Evolutionary conservation across 768 basidiomycete genomes (phyloP), one percentile per base, ranked within the genome.

Genomic region (Tylopilus cervinicoccineus): DNA sequence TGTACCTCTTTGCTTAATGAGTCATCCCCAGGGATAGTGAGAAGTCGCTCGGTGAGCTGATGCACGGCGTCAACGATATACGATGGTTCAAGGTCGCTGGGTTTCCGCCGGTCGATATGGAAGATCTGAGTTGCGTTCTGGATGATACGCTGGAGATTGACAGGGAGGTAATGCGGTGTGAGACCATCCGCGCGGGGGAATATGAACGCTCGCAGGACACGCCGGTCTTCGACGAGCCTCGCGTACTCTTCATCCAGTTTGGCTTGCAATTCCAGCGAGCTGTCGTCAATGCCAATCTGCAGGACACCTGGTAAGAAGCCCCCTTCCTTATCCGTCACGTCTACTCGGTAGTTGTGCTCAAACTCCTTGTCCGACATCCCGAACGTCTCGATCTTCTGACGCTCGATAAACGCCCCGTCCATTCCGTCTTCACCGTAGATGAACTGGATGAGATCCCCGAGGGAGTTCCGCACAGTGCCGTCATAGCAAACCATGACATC

Each of bases 361-460:
- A 97, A 98, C 47, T 88, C 82, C 54, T 74, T 75, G 67, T 96
- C 70, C 57, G 78, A 88, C 51, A 96, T 73, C 20, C 80, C 84
- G 55, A 92, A 93, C 0, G 90, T 92, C 56, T 95, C 92, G 45
- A 97, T 85, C 44, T 79, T 86, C 70, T 99, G 96, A 54, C 87
- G 88, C 72, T 99, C 96, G 65, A 99, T 96, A 68, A 85, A 94
- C 0, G 93, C 92, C 50, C 91, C 96, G 62, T 99, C 96, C 89
- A 98, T 97, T 36, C 96, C 96, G 61, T 99, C 96, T 65, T 99
- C 96, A 26, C 96, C 96, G 55, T 99, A 99, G 20, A 92, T 77
- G 67, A 97, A 97, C 63, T 98, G 94, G 23, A 99, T 78, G 31
- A 99, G 81, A 68, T 98, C 94, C 13, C 95, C 95, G 3, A 95